Evolutionary conservation across 2,329 filamentous ascomycete genomes (phyloP).

Genomic region (Penicillium sp.): DNA sequence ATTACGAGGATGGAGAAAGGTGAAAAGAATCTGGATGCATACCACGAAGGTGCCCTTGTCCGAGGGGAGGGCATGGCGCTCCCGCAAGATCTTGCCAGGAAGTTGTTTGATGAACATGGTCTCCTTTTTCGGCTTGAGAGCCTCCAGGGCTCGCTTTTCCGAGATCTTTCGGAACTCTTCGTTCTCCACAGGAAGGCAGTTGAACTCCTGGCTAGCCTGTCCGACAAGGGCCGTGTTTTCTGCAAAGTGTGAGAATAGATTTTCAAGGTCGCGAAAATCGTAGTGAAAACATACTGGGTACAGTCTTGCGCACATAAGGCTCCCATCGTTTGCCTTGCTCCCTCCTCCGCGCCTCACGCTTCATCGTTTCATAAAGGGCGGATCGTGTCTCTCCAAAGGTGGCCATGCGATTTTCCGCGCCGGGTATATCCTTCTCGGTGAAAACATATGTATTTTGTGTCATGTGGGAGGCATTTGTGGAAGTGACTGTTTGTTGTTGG

Average conservation of each 20-base stretch:
- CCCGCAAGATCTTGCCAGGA: constrained; percentile 59
- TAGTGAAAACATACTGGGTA: constrained; percentile 63
- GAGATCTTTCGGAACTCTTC: constrained; percentile 69
- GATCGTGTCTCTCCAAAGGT: constrained; percentile 50
- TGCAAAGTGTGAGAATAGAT: constrained; percentile 35
- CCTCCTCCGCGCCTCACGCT: constrained; percentile 49
- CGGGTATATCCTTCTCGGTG: constrained; percentile 88
- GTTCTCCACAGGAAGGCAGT: constrained; percentile 73
- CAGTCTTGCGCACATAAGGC: constrained; percentile 63
- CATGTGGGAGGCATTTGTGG: constrained; percentile 42
- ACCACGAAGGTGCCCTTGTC: constrained; percentile 50
- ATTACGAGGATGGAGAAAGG: neutral
- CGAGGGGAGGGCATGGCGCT: constrained; percentile 56
- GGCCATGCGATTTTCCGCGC: constrained; percentile 60
- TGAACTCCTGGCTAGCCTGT: constrained; percentile 75
- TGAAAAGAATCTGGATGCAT: constrained; percentile 23
- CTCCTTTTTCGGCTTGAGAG: constrained; percentile 63
- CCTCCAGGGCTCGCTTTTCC: constrained; percentile 60
- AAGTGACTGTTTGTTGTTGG: constrained; percentile 65
- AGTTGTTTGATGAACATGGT: constrained; percentile 56
- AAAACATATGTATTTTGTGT: constrained; percentile 90
- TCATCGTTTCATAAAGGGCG: constrained; percentile 51
- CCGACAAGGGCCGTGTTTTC: constrained; percentile 80
- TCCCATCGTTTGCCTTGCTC: constrained; percentile 59
- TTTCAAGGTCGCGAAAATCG: neutral